Evolutionary conservation across 345 rosid species (phyloP).

Genomic region (Eucalyptus marginata): DNA sequence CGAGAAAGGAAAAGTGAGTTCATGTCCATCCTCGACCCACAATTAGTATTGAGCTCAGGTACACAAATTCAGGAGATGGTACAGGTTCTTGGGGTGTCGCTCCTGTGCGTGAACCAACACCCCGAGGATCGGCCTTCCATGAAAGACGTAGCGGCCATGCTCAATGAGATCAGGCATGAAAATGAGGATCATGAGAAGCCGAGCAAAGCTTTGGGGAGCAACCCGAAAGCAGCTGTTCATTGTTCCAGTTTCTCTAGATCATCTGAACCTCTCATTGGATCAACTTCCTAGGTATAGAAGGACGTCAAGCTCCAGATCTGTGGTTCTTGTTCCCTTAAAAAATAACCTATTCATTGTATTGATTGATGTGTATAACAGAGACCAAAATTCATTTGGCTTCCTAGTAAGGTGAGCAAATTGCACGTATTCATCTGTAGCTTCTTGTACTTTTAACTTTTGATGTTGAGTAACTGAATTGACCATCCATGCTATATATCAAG

Average conservation of each 20-base stretch:
- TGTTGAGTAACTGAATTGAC: not conserved
- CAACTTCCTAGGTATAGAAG: conserved; percentile 6
- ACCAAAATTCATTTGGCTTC: not conserved
- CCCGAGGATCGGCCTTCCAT: conserved; percentile 61
- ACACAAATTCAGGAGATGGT: conserved; percentile 62
- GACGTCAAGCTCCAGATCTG: not conserved
- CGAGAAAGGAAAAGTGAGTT: conserved; percentile 30
- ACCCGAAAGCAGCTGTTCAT: conserved; percentile 25
- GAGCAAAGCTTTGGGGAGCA: conserved; percentile 2
- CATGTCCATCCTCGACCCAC: conserved; percentile 42
- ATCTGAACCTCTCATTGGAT: conserved; percentile 46
- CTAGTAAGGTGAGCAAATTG: not conserved
- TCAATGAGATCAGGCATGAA: conserved; percentile 46
- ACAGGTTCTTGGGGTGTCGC: conserved; percentile 60
- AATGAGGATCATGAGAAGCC: conserved; percentile 34
- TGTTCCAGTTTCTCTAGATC: conserved; percentile 62
- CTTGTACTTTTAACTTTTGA: not conserved
- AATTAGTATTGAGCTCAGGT: conserved; percentile 25
- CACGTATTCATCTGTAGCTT: not conserved
- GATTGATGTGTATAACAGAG: conserved; percentile 4
- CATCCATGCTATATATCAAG: not conserved
- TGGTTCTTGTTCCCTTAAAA: not conserved
- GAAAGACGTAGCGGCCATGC: conserved; percentile 65
- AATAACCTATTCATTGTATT: conserved; percentile 8
- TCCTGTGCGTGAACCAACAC: conserved; percentile 40